phyloP scores from a whole-genome alignment of 495 filamentous ascomycete genomes.

The Aspergillus coremiiformis region DNA sequence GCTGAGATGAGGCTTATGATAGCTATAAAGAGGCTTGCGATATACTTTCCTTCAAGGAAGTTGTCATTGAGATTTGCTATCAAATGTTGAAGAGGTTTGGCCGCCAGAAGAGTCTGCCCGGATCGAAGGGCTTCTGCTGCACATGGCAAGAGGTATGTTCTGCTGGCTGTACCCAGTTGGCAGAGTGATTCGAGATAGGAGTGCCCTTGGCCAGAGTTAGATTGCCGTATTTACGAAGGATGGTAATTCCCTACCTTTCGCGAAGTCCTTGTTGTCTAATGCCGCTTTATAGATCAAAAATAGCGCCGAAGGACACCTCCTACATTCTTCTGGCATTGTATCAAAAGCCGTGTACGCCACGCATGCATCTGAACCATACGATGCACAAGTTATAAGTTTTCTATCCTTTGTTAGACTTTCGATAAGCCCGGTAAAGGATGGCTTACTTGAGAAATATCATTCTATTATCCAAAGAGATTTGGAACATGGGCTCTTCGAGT shows the following conservation, averaged over 20 bases:
- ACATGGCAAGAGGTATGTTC: constrained; percentile 64
- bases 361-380: constrained; percentile 46
- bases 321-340: constrained; percentile 51
- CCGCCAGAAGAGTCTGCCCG: constrained; percentile 51
- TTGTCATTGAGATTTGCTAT: constrained; percentile 46
- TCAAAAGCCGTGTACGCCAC: constrained; percentile 48
- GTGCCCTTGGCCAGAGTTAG: constrained; percentile 32
- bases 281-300: constrained; percentile 73
- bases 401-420: constrained; percentile 36
- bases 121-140: constrained; percentile 63
- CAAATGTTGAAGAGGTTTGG: constrained; percentile 52
- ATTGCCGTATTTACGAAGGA: not conserved
- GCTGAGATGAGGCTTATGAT: constrained; percentile 52
- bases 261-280: constrained; percentile 48
- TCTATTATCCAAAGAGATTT: constrained; percentile 53
- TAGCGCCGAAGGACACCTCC: constrained; percentile 53
- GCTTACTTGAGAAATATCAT: constrained; percentile 62
- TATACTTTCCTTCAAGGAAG: constrained; percentile 40
- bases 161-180: constrained; percentile 40
- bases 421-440: not conserved
- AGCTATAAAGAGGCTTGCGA: constrained; percentile 43
- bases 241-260: constrained; percentile 36
- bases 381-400: constrained; percentile 61
- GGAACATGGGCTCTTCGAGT: constrained; percentile 53
- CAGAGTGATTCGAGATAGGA: constrained; percentile 50